Conservation (phyloP, 1,284 basidiomycete species). For the Rhizoctonia solani region DNA sequence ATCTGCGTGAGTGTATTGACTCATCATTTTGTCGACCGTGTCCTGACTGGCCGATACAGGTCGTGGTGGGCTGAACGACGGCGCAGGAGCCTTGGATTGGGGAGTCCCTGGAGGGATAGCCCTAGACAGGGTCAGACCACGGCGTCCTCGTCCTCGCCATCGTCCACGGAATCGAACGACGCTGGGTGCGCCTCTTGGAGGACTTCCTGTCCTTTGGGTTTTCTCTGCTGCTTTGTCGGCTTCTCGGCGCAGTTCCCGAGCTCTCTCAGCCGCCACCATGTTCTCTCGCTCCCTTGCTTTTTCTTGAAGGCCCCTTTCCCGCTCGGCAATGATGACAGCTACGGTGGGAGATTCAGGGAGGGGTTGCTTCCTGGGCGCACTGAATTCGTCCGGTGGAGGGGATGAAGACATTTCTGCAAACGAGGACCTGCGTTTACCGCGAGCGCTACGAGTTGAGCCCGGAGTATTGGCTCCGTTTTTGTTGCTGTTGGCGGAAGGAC, state of each 20-base stretch:
- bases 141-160: background rate
- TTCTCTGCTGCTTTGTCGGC: background rate
- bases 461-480: background rate
- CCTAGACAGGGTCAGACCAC: background rate
- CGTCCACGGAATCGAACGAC: background rate
- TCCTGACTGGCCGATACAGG: background rate
- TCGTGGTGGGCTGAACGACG: background rate
- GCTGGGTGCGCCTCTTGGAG: background rate
- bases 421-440: conserved; percentile 9
- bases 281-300: conserved; percentile 1
- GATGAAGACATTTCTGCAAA: conserved; percentile 10
- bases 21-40: conserved; percentile 11
- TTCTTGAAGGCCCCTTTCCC: conserved; percentile 6
- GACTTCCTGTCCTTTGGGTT: background rate
- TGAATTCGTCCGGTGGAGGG: conserved; percentile 16
- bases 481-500: conserved; percentile 3
- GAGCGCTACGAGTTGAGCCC: background rate
- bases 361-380: conserved; percentile 9
- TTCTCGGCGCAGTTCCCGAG: background rate
- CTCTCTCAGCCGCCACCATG: background rate
- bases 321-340: conserved; percentile 15
- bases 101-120: no score
- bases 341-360: conserved; percentile 17
- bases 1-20: conserved; percentile 10
- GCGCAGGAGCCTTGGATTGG: no score